Percentiles rank a stretch among this genome's conserved stretches.
Evolutionary conservation across 2,329 filamentous ascomycete genomes (phyloP).

Genomic region (Microdochium nivale): DNA sequence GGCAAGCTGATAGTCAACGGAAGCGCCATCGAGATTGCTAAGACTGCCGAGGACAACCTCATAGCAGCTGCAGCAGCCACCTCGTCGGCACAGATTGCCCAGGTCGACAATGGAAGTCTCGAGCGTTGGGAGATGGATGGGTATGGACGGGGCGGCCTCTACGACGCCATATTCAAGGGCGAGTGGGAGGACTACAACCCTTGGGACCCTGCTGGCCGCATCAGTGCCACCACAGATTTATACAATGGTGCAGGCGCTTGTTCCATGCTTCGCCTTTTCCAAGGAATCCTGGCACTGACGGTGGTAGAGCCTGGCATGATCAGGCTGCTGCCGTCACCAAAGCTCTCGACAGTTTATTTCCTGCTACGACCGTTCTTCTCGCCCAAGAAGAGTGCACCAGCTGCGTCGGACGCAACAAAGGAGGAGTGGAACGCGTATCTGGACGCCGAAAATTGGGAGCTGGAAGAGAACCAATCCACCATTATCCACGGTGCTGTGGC

Average conservation of each 20-base stretch:
- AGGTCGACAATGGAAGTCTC: constrained; percentile 62
- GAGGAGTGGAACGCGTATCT: constrained; percentile 40
- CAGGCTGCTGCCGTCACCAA: constrained; percentile 36
- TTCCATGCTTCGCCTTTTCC: constrained; percentile 51
- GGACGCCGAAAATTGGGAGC: constrained; percentile 26
- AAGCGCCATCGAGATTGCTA: constrained; percentile 11
- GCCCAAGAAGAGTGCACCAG: constrained; percentile 32
- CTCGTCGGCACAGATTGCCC: constrained; percentile 48
- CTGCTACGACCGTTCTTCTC: constrained; percentile 44
- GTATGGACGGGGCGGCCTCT: constrained; percentile 51
- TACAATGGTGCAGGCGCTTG: constrained; percentile 51
- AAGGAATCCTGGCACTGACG: constrained; percentile 45
- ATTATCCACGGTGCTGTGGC: constrained; percentile 51
- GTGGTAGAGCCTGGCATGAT: constrained; percentile 40
- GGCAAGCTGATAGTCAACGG: constrained; percentile 20
- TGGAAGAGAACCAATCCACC: constrained; percentile 41
- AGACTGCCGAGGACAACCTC: constrained; percentile 18
- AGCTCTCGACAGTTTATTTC: constrained; percentile 38
- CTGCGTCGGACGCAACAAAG: constrained; percentile 23
- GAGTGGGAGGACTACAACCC: constrained; percentile 48
- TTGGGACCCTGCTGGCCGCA: constrained; percentile 44
- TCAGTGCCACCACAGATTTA: constrained; percentile 43
- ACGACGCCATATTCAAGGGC: constrained; percentile 43
- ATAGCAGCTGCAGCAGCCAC: constrained; percentile 20
- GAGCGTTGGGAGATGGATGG: constrained; percentile 65